Evolutionary conservation across 495 filamentous ascomycete genomes (phyloP).

Genomic region (Jackrogersella multiformis): DNA sequence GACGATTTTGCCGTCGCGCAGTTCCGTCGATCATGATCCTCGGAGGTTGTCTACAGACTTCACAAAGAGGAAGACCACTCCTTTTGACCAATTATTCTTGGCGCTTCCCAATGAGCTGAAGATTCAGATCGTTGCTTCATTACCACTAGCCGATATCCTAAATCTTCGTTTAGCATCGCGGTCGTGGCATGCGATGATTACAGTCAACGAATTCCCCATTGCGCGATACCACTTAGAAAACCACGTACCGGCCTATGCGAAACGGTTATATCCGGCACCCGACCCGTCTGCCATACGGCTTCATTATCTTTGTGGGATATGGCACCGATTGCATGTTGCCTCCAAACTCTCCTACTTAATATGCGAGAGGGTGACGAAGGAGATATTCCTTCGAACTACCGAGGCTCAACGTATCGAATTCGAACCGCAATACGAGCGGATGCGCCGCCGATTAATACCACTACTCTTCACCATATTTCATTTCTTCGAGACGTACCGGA

Average conservation of each 20-base stretch:
- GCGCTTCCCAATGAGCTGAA: constrained; percentile 64
- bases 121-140: constrained; percentile 63
- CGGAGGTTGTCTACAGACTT: constrained; percentile 38
- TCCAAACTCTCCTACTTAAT: constrained; percentile 63
- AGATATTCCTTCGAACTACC: constrained; percentile 63
- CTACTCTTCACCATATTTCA: constrained; percentile 66
- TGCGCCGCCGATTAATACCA: constrained; percentile 65
- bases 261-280: constrained; percentile 60
- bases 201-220: constrained; percentile 64
- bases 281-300: constrained; percentile 56
- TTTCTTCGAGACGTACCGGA: constrained; percentile 67
- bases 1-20: constrained; percentile 44
- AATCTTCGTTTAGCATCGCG: constrained; percentile 62
- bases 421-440: constrained; percentile 62
- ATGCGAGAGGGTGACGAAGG: constrained; percentile 64
- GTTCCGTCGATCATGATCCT: constrained; percentile 42
- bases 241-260: constrained; percentile 62
- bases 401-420: constrained; percentile 59
- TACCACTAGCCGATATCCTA: constrained; percentile 63
- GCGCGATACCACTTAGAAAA: constrained; percentile 64
- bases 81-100: constrained; percentile 62
- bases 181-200: constrained; percentile 62
- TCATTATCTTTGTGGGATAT: constrained; percentile 66
- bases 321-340: constrained; percentile 66
- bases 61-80: constrained; percentile 39